Evolutionary conservation across 78 protist genomes (phyloP).

Genomic region (slime mould (Dictyostelium discoideum)): DNA sequence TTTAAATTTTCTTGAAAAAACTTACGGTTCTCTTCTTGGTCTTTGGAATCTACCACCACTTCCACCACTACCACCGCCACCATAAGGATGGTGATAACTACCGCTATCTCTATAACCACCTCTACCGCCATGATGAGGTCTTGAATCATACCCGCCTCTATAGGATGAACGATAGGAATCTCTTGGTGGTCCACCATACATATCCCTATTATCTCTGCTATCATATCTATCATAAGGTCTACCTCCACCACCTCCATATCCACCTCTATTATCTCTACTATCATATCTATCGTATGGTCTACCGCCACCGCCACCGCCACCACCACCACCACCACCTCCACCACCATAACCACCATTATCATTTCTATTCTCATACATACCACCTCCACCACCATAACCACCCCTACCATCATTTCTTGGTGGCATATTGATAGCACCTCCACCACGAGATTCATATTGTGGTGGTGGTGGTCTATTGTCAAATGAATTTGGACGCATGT

Average conservation of each 20-base stretch:
- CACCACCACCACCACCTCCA: not conserved
- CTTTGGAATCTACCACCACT: constrained; percentile 1
- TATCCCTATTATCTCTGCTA: constrained; percentile 5
- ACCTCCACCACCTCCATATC: not conserved
- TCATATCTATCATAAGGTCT: constrained; percentile 14
- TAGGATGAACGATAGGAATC: not conserved
- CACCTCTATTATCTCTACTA: not conserved
- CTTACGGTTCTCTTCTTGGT: constrained; percentile 49
- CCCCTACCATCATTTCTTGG: not conserved
- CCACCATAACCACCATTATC: not conserved
- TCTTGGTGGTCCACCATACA: not conserved
- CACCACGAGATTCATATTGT: not conserved
- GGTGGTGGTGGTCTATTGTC: not conserved
- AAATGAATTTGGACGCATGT: not conserved
- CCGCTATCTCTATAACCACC: constrained; percentile 23
- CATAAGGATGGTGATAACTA: constrained; percentile 5
- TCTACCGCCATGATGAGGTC: constrained; percentile 25
- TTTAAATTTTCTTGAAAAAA: not conserved
- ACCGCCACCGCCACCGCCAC: not conserved
- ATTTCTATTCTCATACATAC: not conserved
- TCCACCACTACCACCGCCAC: constrained; percentile 1
- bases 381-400: constrained; percentile 14
- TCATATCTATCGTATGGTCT: not conserved
- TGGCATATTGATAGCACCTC: not conserved
- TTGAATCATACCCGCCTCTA: constrained; percentile 1